Percentiles rank a stretch among this genome's conserved stretches.
phyloP scores from a whole-genome alignment of 2,329 filamentous ascomycete genomes.

The Alternaria atra region DNA sequence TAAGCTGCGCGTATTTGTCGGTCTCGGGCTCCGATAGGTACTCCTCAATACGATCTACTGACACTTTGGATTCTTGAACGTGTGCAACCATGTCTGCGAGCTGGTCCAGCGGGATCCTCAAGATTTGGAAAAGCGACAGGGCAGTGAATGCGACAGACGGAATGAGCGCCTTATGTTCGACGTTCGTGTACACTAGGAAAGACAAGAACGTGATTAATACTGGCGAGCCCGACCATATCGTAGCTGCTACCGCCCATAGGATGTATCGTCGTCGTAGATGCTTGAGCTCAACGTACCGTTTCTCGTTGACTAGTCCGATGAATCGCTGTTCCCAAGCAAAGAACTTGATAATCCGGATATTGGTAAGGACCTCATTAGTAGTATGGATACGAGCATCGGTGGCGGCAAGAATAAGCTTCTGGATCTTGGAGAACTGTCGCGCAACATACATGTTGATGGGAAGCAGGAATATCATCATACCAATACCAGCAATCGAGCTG shows the following conservation, averaged over 20 bases:
- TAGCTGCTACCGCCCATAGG: slow-evolving; percentile 89
- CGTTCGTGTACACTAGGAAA: slow-evolving; percentile 89
- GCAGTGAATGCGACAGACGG: slow-evolving; percentile 96
- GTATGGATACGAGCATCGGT: slow-evolving; percentile 96
- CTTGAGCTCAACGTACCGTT: slow-evolving; percentile 79
- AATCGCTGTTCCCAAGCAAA: slow-evolving; percentile 98
- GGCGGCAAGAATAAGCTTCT: slow-evolving; percentile 89
- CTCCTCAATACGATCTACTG: slow-evolving; percentile 93
- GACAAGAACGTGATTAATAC: slow-evolving; percentile 96
- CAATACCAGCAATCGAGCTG: slow-evolving; percentile 91
- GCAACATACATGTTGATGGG: slow-evolving; percentile 92
- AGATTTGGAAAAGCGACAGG: slow-evolving; percentile 91
- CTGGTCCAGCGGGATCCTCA: slow-evolving; percentile 92
- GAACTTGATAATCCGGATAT: slow-evolving; percentile 99
- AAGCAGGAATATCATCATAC: slow-evolving; percentile 87
- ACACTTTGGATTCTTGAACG: slow-evolving; percentile 96
- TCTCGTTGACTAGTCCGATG: slow-evolving; percentile 85
- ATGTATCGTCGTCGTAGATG: slow-evolving; percentile 84
- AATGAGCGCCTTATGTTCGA: slow-evolving; percentile 88
- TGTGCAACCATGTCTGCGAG: slow-evolving; percentile 98
- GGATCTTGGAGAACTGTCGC: slow-evolving; percentile 82
- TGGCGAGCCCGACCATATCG: slow-evolving; percentile 95
- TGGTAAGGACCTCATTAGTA: slow-evolving; percentile 96
- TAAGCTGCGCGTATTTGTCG: slow-evolving; percentile 89
- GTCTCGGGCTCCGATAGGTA: slow-evolving; percentile 95